A percentile compares a stretch with the other conserved stretches of the same genome.
phyloP scores from a whole-genome alignment of 2,329 filamentous ascomycete genomes.

The Colletotrichum sp. region DNA sequence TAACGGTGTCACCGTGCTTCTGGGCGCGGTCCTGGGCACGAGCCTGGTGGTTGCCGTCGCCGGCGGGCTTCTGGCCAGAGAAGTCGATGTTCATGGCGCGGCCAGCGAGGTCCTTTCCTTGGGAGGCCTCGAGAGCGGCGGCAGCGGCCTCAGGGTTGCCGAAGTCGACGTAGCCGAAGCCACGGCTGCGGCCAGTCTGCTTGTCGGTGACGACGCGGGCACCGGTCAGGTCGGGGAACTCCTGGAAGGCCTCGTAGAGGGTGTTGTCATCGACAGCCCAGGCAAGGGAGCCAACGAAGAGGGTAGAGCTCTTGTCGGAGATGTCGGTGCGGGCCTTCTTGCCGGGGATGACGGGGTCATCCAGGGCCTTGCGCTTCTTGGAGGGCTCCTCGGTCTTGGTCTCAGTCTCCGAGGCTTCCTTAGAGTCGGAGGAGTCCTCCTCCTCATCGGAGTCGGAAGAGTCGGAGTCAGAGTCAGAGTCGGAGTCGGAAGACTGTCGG shows the following conservation, averaged over 20 bases:
- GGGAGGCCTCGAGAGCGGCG: conserved; percentile 77
- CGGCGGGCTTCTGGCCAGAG: conserved; percentile 68
- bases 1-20: conserved; percentile 79
- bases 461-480: conserved; percentile 41
- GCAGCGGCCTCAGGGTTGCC: conserved; percentile 68
- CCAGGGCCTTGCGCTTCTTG: conserved; percentile 73
- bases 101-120: conserved; percentile 75
- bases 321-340: conserved; percentile 74
- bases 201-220: conserved; percentile 86
- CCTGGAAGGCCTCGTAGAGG: conserved; percentile 81
- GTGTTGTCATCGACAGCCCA: conserved; percentile 89
- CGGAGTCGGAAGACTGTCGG: conserved; percentile 27
- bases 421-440: conserved; percentile 34
- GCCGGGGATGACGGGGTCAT: conserved; percentile 45
- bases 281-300: conserved; percentile 89
- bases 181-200: conserved; percentile 81
- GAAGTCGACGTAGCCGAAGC: conserved; percentile 94
- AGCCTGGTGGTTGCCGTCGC: conserved; percentile 53
- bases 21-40: conserved; percentile 69
- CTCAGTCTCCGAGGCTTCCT: conserved; percentile 37
- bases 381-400: conserved; percentile 54
- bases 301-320: conserved; percentile 61
- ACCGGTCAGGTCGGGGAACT: conserved; percentile 73
- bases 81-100: conserved; percentile 81
- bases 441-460: conserved; percentile 37